Base-by-base conservation (phyloP, 2,329 filamentous ascomycete species). In the Tolypocladium guangdongense region DNA sequence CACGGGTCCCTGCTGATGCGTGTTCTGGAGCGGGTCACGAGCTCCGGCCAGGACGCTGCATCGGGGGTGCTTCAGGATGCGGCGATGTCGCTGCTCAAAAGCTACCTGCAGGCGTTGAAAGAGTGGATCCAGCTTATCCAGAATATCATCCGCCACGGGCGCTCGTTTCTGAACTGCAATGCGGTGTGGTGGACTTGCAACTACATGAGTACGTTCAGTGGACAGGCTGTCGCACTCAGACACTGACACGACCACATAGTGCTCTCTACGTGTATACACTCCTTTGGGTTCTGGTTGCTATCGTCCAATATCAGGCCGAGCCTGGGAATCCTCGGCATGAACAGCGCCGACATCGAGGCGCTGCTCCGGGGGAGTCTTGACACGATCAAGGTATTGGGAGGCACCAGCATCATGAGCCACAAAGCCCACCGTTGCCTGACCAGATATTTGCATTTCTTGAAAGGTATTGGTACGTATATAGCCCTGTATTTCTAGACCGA, bases 121-220 rank as follows among this genome's bases (percentile, higher is more conserved):
- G 57, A 59, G n/a, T 60, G 62, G 35, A 59, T 62, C 6, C 52
- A 27, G 1, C 35, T 64, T 1, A 55, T 63, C 7, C 43, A 58
- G 2, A 45, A 53, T 10, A 55, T 65, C 4, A 32, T 63, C 2
- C 52, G 49, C 2, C 49, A 59, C n/a, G 45, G 57, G 4, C 58
- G 54, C 7, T 33, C 47, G 2, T 66, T 65, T 45, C 51, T 65
- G 27, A 59, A 56, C 36, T 27, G 53, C 16, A 65, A 66, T 47
- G 63, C 62, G 1, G 54, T 60, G 16, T 67, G 64, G 64, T 67
- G 64, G 64, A 57, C 60, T n/a, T 65, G 62, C 51, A 67, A 67
- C 50, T 67, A 65, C 43, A 60, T 58, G 53, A 57, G 64, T 65
- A 57, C 49, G 63, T 58, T 18, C 11, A 20, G 22, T 7, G 2